Conservation (phyloP, 2,329 filamentous ascomycete species). For the Sclerotinia minor region DNA sequence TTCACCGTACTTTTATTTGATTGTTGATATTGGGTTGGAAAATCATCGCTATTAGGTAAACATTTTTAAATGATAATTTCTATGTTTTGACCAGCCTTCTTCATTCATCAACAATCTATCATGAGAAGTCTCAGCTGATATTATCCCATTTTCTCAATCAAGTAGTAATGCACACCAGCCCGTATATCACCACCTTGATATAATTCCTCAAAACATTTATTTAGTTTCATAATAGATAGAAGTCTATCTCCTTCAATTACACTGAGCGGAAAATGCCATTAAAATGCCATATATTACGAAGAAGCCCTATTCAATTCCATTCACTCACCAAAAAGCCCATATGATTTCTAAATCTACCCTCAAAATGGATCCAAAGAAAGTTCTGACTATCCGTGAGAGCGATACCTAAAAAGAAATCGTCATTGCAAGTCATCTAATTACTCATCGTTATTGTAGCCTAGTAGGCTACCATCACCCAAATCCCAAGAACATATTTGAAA, state of each 20-base stretch:
- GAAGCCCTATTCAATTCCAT: background rate
- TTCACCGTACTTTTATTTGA: background rate
- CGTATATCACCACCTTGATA: background rate
- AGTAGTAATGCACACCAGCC: too few species aligned
- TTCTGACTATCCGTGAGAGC: background rate
- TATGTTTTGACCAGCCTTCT: background rate
- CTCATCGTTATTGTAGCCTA: conserved; percentile 5
- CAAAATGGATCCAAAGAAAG: background rate
- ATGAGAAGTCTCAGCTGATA: background rate
- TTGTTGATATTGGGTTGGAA: background rate
- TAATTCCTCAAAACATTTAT: background rate
- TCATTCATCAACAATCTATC: background rate
- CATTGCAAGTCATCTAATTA: background rate
- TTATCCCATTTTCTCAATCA: too few species aligned
- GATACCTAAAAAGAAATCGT: background rate
- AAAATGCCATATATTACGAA: too few species aligned
- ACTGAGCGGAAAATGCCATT: background rate
- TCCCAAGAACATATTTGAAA: background rate
- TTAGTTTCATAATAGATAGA: background rate
- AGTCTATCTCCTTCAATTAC: background rate
- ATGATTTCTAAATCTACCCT: background rate
- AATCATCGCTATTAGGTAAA: background rate
- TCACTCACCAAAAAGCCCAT: background rate
- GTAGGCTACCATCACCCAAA: background rate
- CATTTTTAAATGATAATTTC: background rate